Conservation (phyloP, 2,329 filamentous ascomycete species). For the Curvularia sp. region DNA sequence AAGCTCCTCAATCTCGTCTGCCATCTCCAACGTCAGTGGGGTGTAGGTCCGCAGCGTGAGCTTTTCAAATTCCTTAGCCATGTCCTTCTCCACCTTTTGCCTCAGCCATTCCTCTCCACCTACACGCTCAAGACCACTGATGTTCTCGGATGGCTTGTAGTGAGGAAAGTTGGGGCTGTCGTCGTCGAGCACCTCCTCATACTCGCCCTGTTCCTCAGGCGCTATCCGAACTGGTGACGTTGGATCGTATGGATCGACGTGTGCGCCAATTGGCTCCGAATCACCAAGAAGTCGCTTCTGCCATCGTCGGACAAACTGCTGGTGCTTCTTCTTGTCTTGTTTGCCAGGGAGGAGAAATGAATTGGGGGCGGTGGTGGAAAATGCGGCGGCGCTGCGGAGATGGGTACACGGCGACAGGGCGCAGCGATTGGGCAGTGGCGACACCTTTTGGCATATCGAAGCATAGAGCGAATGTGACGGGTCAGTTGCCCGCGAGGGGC, state of each 20-base stretch:
- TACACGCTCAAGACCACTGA: conserved; percentile 58
- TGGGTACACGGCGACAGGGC: conserved; percentile 21
- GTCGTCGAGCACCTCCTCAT: conserved; percentile 43
- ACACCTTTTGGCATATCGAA: conserved; percentile 24
- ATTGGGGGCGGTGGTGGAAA: conserved; percentile 41
- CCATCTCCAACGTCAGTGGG: conserved; percentile 41
- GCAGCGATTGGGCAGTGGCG: conserved; percentile 25
- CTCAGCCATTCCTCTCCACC: conserved; percentile 58
- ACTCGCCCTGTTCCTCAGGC: conserved; percentile 47
- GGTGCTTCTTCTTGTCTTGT: conserved; percentile 48
- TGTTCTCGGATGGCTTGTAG: conserved; percentile 22
- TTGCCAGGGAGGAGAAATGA: conserved; percentile 39
- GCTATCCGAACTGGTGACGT: conserved; percentile 47
- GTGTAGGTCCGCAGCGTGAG: conserved; percentile 44
- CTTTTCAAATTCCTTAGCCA: conserved; percentile 47
- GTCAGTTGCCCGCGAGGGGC: conserved; percentile 46
- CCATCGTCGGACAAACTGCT: conserved; percentile 46
- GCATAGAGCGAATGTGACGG: conserved; percentile 25
- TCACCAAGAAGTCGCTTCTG: conserved; percentile 48
- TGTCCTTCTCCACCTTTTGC: conserved; percentile 39
- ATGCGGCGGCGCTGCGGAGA: conserved; percentile 30
- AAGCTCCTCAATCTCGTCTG: conserved; percentile 41
- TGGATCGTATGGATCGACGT: conserved; percentile 49
- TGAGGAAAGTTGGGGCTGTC: conserved; percentile 18
- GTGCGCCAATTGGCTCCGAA: conserved; percentile 48